Evolutionary conservation across 1,284 basidiomycete species (phyloP).

Genomic region (Trichosporon coremiiforme): DNA sequence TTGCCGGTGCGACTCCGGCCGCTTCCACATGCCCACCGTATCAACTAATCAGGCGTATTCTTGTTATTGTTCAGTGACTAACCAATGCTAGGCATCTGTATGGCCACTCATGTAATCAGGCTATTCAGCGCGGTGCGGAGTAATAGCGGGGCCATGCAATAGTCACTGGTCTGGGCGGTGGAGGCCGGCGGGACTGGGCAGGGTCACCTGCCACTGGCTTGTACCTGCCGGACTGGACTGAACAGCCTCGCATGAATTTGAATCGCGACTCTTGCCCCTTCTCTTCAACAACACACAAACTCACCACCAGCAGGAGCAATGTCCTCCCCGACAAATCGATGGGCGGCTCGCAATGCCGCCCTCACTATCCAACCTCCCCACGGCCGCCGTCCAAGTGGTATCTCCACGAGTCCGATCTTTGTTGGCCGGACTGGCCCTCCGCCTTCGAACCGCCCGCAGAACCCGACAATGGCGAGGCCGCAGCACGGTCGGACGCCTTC

Average conservation of each 20-base stretch:
- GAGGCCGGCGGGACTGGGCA: conserved; percentile 6
- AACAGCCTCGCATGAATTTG: conserved; percentile 2
- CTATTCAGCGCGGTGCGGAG: conserved; percentile 4
- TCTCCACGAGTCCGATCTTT: background rate
- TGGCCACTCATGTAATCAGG: background rate
- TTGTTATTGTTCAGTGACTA: conserved; percentile 7
- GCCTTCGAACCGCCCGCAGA: background rate
- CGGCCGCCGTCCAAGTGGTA: conserved; percentile 9
- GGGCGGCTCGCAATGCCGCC: conserved; percentile 6
- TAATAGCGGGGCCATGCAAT: conserved; percentile 6
- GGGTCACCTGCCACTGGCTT: conserved; percentile 4
- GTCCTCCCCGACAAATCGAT: conserved; percentile 14
- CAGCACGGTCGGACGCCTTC: background rate
- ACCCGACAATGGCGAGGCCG: conserved; percentile 3
- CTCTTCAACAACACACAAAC: background rate
- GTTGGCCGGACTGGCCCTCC: background rate
- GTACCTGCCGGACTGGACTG: background rate
- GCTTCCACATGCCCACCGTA: background rate
- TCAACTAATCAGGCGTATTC: background rate
- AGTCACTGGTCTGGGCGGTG: background rate
- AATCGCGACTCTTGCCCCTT: background rate
- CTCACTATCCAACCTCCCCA: background rate
- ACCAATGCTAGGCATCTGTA: background rate
- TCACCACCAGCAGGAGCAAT: background rate
- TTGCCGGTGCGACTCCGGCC: background rate